Evolutionary conservation across 1,284 basidiomycete species (phyloP).

Genomic region (Ceratobasidium sp.): DNA sequence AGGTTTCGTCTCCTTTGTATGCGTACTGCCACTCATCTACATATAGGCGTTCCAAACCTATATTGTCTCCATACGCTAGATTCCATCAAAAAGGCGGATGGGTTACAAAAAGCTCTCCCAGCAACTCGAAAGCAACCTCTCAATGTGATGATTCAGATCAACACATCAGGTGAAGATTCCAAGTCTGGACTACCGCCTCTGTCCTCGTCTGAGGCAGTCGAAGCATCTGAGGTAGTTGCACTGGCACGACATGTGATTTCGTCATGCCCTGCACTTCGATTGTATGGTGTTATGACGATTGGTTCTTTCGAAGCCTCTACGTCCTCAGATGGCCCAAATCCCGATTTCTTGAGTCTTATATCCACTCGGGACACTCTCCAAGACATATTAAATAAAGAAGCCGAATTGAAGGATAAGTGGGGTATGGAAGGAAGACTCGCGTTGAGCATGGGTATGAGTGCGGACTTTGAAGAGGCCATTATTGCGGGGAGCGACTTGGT

Average conservation of each 20-base stretch:
- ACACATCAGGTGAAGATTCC: slow-evolving; percentile 89
- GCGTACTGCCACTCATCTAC: too few relatives aligned
- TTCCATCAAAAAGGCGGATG: slow-evolving; percentile 81
- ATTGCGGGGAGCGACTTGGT: slow-evolving; percentile 87
- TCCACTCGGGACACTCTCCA: slow-evolving; percentile 68
- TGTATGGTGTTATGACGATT: slow-evolving; percentile 96
- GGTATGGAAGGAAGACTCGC: slow-evolving; percentile 60
- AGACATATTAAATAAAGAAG: slow-evolving; percentile 52
- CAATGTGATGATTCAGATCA: slow-evolving; percentile 88
- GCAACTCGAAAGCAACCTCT: slow-evolving; percentile 61
- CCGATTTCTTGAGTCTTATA: slow-evolving; percentile 80
- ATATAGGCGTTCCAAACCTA: slow-evolving; percentile 84
- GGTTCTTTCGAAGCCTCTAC: slow-evolving; percentile 81
- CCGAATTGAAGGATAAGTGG: slow-evolving; percentile 60
- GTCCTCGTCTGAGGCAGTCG: slow-evolving; percentile 45
- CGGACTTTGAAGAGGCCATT: slow-evolving; percentile 89
- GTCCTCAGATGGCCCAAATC: slow-evolving; percentile 68
- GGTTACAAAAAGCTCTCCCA: slow-evolving; percentile 80
- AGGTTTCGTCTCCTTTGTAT: slow-evolving; percentile 45
- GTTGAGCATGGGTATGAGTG: slow-evolving; percentile 98
- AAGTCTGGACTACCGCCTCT: slow-evolving; percentile 87
- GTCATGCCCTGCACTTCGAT: slow-evolving; percentile 73
- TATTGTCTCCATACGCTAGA: slow-evolving; percentile 91
- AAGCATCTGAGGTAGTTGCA: slow-evolving; percentile 60
- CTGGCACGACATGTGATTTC: slow-evolving; percentile 77